phyloP scores from a whole-genome alignment of 75 land plant genomes.

The Sequoiadendron giganteum region DNA sequence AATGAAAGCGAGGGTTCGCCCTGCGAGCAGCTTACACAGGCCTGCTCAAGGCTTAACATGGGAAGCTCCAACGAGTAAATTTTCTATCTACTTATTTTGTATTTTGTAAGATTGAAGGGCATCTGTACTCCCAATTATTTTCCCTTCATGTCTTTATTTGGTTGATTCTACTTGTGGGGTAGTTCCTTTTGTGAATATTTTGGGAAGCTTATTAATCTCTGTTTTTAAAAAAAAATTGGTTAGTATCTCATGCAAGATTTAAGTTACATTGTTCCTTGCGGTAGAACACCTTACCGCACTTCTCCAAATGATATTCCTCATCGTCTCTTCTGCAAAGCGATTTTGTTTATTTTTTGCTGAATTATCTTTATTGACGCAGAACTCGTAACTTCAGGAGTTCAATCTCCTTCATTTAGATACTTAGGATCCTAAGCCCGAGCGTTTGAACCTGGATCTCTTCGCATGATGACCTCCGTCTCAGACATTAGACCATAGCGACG shows the following conservation, averaged over 20 bases:
- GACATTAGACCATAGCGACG: too few species aligned
- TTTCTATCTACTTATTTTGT: not conserved
- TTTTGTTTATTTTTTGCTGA: too few species aligned
- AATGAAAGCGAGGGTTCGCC: not conserved
- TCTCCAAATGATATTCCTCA: not conserved
- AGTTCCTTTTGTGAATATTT: too few species aligned
- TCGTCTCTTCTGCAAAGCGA: not conserved
- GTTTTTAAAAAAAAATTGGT: not conserved
- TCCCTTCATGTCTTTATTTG: not conserved
- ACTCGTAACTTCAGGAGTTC: too few species aligned
- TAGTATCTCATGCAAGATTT: not conserved
- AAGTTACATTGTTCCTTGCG: not conserved
- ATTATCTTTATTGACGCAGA: too few species aligned
- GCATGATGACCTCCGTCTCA: too few species aligned
- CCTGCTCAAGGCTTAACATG: not conserved
- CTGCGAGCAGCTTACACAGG: not conserved
- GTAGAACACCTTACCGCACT: not conserved
- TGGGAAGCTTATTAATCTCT: not conserved
- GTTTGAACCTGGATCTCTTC: too few species aligned
- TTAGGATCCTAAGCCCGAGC: too few species aligned
- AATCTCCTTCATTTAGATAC: too few species aligned
- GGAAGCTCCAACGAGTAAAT: not conserved
- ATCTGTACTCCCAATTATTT: not conserved
- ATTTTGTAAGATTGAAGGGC: not conserved
- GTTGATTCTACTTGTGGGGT: not conserved